These are phyloP conservation scores for Fraxinus baroniana DNA, from an alignment of 305 asterid species.

Conservation along the genomic window DNA sequence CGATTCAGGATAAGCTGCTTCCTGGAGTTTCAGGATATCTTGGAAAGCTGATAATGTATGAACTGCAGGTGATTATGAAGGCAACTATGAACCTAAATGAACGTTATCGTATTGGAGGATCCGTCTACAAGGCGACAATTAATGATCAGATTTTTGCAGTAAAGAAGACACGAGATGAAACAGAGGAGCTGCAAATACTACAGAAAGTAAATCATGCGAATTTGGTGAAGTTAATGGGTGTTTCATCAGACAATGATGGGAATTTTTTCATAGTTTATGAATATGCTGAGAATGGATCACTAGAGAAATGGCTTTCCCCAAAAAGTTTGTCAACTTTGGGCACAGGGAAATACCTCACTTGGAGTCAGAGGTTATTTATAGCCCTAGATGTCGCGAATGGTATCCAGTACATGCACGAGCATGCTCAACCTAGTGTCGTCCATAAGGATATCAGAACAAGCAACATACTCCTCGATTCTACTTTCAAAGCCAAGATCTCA, in stretches of 20 bases:
- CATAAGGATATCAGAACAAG: constrained; percentile 60
- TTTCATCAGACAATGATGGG: constrained; percentile 53
- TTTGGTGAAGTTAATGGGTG: constrained; percentile 63
- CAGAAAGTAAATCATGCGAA: constrained; percentile 74
- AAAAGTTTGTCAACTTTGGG: constrained; percentile 27
- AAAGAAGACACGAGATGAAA: constrained; percentile 56
- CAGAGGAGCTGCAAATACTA: constrained; percentile 57
- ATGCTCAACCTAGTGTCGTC: constrained; percentile 62
- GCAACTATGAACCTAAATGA: constrained; percentile 61
- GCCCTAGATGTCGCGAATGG: constrained; percentile 81
- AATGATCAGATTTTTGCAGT: constrained; percentile 46
- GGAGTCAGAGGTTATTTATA: constrained; percentile 59
- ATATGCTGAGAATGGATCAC: constrained; percentile 64
- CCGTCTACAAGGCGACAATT: constrained; percentile 58
- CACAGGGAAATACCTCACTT: constrained; percentile 30
- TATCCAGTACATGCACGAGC: constrained; percentile 81
- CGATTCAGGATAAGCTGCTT: constrained; percentile 57
- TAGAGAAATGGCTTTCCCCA: constrained; percentile 55
- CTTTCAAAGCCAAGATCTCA: constrained; percentile 60
- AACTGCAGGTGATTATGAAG: constrained; percentile 53
- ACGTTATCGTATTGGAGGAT: constrained; percentile 51
- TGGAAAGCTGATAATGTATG: constrained; percentile 57
- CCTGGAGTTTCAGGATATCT: constrained; percentile 78
- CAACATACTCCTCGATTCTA: constrained; percentile 70
- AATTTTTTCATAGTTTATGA: constrained; percentile 54